Evolutionary conservation across 805 yeast species (phyloP), one percentile per base, ranked within the genome.

Genomic region (Phaffomyces thermotolerans): DNA sequence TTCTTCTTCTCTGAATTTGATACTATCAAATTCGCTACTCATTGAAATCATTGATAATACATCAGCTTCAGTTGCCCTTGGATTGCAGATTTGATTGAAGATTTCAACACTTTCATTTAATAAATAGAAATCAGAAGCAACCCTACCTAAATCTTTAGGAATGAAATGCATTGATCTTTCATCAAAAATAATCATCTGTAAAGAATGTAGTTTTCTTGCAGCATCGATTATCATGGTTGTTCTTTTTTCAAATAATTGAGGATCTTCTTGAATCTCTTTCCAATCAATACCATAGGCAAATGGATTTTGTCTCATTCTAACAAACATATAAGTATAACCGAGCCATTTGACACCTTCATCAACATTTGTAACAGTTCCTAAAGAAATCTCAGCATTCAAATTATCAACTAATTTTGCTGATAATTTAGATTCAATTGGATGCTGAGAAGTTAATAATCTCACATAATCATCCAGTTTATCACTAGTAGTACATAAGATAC

Each of bases 341-440:
- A 93, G 69, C 99, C 99, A 93, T 50, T 82, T 87, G 1, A 93
- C 84, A 44, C 90, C 99, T 65, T 93, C 99, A 27, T 86, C 95
- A 10, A 93, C 79, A 56, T 83, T 90, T 1, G 98, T 88, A 2
- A 93, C 98, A 0, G 95, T 90, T 2, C 99, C 99, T 17, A 93
- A 64, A 0, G 98, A 84, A 20, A 95, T 88, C 60, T 93, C 99
- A 0, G 99, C 99, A 62, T 95, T 95, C 57, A 93, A 69, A 52
- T 91, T 93, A 59, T 93, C 99, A 17, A 86, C 89, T 27, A 93
- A 64, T 55, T 86, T 87, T 0, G 77, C 80, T 44, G 81, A 72
- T 34, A 93, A 69, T 48, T 79, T 78, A 0, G 96, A 88, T 60
- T 93, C 99, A 44, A 93, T 93, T 0, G 99, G 96, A 62, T 88